Base-by-base conservation (phyloP, 257 asterid genomes). In the Nicotiana knightiana region DNA sequence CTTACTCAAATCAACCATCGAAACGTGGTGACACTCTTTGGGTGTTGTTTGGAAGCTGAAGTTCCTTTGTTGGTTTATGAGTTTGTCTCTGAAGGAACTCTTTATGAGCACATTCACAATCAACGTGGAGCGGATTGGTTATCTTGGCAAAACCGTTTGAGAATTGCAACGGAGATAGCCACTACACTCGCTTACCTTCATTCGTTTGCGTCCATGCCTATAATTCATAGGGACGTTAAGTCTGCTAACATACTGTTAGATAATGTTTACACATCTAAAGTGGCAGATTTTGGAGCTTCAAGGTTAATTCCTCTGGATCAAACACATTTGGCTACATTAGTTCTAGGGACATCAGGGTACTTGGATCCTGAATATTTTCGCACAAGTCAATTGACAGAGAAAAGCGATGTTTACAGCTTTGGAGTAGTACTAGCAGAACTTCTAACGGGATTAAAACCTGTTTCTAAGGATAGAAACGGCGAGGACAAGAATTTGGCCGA, bases 31-130 rank as follows among this genome's bases (percentile, higher is more conserved):
- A 71, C 28, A 32, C 79, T 71, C 18, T 17, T 71, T 5, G 79
- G 79, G 18, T 71, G 79, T 71, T 71, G 79, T 37, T 71, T 71
- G 61, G 79, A 71, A 54, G 32, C 35, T 6, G 79, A 71, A 71
- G 61, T 71, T 2, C 33, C 59, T 9, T 46, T 71, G 3, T 21
- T 71, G 18, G 79, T 21, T 43, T 71, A 71, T 71, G 78, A 71
- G 26, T 71, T n/a, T 39, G 78, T 71, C 17, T 71, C 79, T 39
- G 30, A 71, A 37, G 79, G 57, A 33, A 71, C 32, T 6, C 78
- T 71, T 39, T 39, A 35, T 61, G 7, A 71, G 32, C 79, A 43
- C 53, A 71, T 46, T 18, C 82, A 79, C 82, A 79, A 79, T 16
- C 61, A 57, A 76, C 54, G 13, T 67, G 54, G 53, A 35, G 16